These are phyloP conservation scores for Boletus patriciae DNA, from an alignment of 768 basidiomycete species.

Conservation along the genomic window DNA sequence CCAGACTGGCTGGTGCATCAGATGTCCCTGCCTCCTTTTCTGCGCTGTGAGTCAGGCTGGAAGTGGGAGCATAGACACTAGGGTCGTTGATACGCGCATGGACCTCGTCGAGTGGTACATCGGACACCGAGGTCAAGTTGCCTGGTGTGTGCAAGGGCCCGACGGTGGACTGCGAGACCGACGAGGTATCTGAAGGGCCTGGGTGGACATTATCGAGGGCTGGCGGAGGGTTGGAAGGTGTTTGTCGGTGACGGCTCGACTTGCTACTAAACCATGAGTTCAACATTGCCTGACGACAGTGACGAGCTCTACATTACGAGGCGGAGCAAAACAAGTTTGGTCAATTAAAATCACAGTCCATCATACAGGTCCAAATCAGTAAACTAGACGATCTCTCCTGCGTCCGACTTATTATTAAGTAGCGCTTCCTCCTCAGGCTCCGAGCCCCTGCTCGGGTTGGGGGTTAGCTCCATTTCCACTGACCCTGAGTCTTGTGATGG, in stretches of 20 bases:
- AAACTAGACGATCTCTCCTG: too few relatives aligned
- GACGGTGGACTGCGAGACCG: conserved; percentile 19
- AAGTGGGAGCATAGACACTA: conserved; percentile 20
- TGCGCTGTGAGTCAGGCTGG: conserved; percentile 17
- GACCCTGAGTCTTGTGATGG: too few relatives aligned
- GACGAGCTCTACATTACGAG: too few relatives aligned
- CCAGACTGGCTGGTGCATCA: conserved; percentile 6
- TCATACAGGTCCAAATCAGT: too few relatives aligned
- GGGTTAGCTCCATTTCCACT: too few relatives aligned
- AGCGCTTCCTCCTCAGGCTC: too few relatives aligned
- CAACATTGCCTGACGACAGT: conserved; percentile 21
- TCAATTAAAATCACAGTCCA: too few relatives aligned
- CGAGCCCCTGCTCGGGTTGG: too few relatives aligned
- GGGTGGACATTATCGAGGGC: neutral
- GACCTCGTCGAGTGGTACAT: conserved; percentile 22
- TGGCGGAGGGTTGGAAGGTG: neutral
- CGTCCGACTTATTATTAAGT: too few relatives aligned
- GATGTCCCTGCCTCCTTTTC: conserved; percentile 16
- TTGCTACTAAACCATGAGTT: conserved; percentile 33
- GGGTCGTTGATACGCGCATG: conserved; percentile 28
- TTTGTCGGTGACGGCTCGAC: conserved; percentile 25
- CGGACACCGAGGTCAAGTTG: conserved; percentile 20
- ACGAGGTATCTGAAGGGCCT: conserved; percentile 12
- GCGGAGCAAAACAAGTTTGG: too few relatives aligned
- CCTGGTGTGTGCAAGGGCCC: conserved; percentile 12